phyloP scores from a whole-genome alignment of 495 filamentous ascomycete species.

The Neurospora sp. region DNA sequence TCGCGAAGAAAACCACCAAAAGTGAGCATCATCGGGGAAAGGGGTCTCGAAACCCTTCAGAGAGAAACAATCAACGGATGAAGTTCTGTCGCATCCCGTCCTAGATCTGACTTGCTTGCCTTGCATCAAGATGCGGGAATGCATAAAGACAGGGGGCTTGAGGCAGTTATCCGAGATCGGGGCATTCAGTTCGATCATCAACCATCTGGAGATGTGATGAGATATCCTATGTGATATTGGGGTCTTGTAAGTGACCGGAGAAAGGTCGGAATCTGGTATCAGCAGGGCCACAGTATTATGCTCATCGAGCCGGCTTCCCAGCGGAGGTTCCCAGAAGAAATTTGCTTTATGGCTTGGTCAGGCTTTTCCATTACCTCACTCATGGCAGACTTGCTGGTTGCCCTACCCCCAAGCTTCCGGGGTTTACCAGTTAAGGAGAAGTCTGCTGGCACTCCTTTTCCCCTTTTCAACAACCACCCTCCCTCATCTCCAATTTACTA shows the following conservation, averaged over 20 bases:
- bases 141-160: neutral
- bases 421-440: neutral
- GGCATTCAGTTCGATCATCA: neutral
- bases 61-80: neutral
- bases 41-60: neutral
- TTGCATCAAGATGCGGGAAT: neutral
- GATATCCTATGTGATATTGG: neutral
- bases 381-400: neutral
- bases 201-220: neutral
- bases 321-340: neutral
- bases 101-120: neutral
- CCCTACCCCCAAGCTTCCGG: neutral
- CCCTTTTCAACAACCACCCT: neutral
- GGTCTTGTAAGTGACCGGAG: neutral
- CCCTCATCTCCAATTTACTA: neutral
- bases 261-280: neutral
- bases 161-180: neutral
- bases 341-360: neutral
- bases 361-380: neutral
- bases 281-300: neutral
- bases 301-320: neutral
- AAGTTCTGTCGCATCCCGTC: neutral
- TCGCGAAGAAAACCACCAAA: neutral
- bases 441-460: neutral
- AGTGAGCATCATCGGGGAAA: neutral